Evolutionary conservation across 371 early-diverging fungal genomes (phyloP), one percentile per base, ranked within the genome.

Genomic region (Lichtheimia corymbifera): DNA sequence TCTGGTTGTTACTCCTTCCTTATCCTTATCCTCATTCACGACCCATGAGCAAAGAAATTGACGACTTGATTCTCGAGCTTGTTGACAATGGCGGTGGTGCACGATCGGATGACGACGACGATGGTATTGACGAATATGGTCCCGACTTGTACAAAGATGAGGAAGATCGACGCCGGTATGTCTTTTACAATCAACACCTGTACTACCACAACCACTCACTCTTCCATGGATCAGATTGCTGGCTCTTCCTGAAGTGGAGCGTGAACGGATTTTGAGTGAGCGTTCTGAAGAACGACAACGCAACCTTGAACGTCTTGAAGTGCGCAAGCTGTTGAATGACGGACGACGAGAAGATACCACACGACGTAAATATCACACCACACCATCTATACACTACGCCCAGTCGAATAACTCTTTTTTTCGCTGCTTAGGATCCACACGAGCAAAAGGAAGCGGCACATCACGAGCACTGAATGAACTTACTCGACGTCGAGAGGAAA

Each of bases 61-160:
- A 66, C 53, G 58, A 66, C 54, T 50, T 63, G 22, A 60, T 70
- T 49, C 43, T 70, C 14, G 42, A 62, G 42, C 58, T 70, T 15
- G 66, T 63, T 15, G 64, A 64, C 43, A 58, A 62, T 24, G 53
- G 58, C n/a, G 54, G 30, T 27, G 56, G 59, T 20, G 55, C 47
- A 41, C 49, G 47, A 13, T 79, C 76, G 35, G 76, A 82, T 24
- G 88, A 87, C 45, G 83, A 88, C 27, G 83, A 77, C 42, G 83
- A 81, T 43, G 82, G 79, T 6, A 67, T 88, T 17, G 91, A 91
- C 59, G 86, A 87, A 64, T 92, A 90, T 74, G 91, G 88, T 7
- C 84, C 86, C 5, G 91, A 92, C 59, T 70, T 86, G 53, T 91
- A 88, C 76, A 88, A 88, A 54, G 89, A 91, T 62, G 87, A 88